phyloP scores from a whole-genome alignment of 495 filamentous ascomycete species.

The Delitschia confertaspora region DNA sequence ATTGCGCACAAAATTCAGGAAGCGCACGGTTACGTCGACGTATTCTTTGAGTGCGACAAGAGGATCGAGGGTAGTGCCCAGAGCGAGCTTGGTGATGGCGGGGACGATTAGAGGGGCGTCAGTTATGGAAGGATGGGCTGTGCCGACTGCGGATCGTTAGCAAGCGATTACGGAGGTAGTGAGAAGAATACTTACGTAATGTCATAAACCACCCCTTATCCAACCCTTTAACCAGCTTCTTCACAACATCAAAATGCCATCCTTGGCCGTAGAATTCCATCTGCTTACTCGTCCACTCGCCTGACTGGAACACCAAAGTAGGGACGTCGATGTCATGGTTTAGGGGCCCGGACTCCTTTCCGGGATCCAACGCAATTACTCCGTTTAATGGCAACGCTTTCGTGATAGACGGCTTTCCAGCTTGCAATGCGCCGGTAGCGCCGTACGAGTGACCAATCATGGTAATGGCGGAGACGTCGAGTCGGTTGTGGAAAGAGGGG shows the following conservation, averaged over 20 bases:
- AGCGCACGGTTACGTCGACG: conserved; percentile 40
- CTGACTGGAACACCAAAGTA: conserved; percentile 42
- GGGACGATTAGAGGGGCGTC: conserved; percentile 48
- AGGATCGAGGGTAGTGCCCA: conserved; percentile 34
- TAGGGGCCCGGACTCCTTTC: conserved; percentile 44
- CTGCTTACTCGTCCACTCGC: conserved; percentile 42
- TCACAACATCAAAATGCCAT: conserved; percentile 45
- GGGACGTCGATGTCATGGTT: conserved; percentile 45
- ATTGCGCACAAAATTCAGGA: conserved; percentile 34
- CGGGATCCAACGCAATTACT: conserved; percentile 27
- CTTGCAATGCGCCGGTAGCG: conserved; percentile 44
- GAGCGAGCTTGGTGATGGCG: conserved; percentile 41
- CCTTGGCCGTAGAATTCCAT: conserved; percentile 42
- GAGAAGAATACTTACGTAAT: conserved; percentile 13
- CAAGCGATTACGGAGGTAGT: background rate
- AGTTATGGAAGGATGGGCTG: conserved; percentile 45
- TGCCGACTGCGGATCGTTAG: conserved; percentile 32
- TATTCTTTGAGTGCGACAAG: conserved; percentile 38
- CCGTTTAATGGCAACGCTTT: conserved; percentile 25
- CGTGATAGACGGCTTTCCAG: conserved; percentile 3
- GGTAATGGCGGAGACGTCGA: conserved; percentile 36
- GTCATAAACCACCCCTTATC: conserved; percentile 47
- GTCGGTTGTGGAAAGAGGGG: conserved; percentile 32
- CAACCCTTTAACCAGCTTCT: conserved; percentile 33
- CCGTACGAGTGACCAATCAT: conserved; percentile 47